phyloP scores from a whole-genome alignment of 2,329 filamentous ascomycete genomes.

The Penicillium rolfsii region DNA sequence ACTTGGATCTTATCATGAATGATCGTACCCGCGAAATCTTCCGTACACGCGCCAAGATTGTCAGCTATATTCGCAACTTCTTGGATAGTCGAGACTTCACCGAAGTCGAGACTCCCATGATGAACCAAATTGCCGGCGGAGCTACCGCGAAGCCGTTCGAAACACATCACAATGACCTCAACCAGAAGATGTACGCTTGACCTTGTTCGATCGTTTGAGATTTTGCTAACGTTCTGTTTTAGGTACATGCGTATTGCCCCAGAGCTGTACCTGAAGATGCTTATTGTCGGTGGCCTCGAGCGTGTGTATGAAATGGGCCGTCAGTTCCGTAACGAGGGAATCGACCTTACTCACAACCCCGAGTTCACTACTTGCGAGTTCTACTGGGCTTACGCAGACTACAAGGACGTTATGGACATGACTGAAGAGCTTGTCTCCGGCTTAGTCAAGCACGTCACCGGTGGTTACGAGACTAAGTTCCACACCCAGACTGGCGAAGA shows the following conservation, averaged over 20 bases:
- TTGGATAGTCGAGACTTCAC: conserved; percentile 87
- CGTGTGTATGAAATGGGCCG: conserved; percentile 94
- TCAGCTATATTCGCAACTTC: conserved; percentile 84
- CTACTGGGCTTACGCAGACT: conserved; percentile 90
- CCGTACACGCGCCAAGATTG: conserved; percentile 82
- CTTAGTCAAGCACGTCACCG: conserved; percentile 86
- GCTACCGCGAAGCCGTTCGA: conserved; percentile 94
- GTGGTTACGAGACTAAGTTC: conserved; percentile 82
- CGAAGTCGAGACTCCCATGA: conserved; percentile 96
- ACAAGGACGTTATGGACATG: conserved; percentile 86
- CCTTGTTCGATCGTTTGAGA: too few relatives aligned
- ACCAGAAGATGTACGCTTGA: conserved; percentile 58
- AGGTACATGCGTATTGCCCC: conserved; percentile 95
- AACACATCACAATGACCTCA: conserved; percentile 93
- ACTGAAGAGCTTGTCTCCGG: conserved; percentile 92
- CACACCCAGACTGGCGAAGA: conserved; percentile 83
- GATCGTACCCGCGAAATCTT: conserved; percentile 81
- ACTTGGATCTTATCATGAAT: conserved; percentile 97
- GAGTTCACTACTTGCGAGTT: conserved; percentile 99
- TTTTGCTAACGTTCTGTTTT: conserved; percentile 47
- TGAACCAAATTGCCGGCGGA: conserved; percentile 93
- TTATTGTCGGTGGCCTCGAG: conserved; percentile 90
- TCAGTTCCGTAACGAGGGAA: conserved; percentile 92
- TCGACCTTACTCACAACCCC: conserved; percentile 93
- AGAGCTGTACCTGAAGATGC: conserved; percentile 95